A percentile compares a stretch with the other conserved stretches of the same genome.
These are phyloP conservation scores for Trichocomaceae sp. DNA, from an alignment of 2,329 filamentous ascomycete species.

Conservation along the genomic window DNA sequence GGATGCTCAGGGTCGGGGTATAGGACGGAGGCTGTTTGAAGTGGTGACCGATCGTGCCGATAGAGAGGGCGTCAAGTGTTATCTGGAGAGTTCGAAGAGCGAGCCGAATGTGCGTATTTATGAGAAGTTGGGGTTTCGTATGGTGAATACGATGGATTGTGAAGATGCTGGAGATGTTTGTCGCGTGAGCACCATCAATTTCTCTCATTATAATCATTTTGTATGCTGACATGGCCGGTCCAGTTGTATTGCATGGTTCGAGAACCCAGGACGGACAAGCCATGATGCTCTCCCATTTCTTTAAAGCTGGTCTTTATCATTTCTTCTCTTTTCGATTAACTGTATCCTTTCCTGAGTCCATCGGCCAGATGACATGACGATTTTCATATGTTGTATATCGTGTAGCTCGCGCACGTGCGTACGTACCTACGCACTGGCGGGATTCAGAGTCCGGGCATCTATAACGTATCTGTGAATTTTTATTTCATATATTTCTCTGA, in stretches of 20 bases:
- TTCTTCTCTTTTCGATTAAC: not conserved
- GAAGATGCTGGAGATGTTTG: constrained; percentile 55
- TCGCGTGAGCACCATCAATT: constrained; percentile 32
- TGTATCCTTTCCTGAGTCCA: no score
- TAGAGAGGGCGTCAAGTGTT: constrained; percentile 57
- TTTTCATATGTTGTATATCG: not conserved
- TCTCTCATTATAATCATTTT: not conserved
- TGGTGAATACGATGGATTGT: constrained; percentile 60
- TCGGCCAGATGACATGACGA: not conserved
- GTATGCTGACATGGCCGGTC: not conserved
- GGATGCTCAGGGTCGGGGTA: constrained; percentile 58
- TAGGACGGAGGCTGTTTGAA: constrained; percentile 59
- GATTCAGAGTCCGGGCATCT: not conserved
- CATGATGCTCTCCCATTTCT: not conserved
- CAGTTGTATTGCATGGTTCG: constrained; percentile 15
- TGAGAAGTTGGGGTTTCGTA: constrained; percentile 60
- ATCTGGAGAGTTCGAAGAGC: constrained; percentile 63
- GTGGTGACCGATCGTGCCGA: constrained; percentile 59
- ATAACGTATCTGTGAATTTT: not conserved
- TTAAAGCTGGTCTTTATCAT: not conserved
- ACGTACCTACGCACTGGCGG: not conserved
- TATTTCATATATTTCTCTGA: not conserved
- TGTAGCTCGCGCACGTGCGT: not conserved
- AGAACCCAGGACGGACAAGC: constrained; percentile 11
- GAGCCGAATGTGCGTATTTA: constrained; percentile 67